Evolutionary conservation across 208 protist species (phyloP).

Genomic region (Angomonas ambiguus): DNA sequence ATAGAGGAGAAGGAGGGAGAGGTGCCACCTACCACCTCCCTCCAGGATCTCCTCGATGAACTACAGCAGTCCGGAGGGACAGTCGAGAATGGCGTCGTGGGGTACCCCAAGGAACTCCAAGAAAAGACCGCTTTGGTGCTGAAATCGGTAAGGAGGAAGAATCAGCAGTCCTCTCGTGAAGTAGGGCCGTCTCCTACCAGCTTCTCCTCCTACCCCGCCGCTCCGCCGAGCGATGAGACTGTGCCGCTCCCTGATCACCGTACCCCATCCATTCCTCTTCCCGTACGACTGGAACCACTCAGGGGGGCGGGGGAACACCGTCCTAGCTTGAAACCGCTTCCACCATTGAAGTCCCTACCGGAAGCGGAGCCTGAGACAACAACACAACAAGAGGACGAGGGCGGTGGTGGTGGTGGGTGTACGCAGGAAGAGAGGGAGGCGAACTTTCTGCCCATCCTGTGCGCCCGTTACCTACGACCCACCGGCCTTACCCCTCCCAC

Average conservation of each 20-base stretch:
- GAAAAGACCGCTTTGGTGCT: too few species aligned
- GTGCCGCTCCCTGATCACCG: too few species aligned
- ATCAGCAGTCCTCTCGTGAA: background rate
- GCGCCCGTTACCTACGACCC: constrained; percentile 61
- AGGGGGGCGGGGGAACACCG: constrained; percentile 17
- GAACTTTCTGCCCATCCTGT: constrained; percentile 84
- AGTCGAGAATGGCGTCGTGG: constrained; percentile 4
- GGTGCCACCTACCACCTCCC: too few species aligned
- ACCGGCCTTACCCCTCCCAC: constrained; percentile 48
- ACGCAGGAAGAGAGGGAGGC: too few species aligned
- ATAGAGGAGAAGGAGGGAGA: too few species aligned
- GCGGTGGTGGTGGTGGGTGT: background rate
- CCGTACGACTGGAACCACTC: background rate
- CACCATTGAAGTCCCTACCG: too few species aligned
- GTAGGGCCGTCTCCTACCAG: constrained; percentile 3
- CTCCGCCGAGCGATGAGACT: background rate
- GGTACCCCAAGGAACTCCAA: background rate
- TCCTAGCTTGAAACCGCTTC: background rate
- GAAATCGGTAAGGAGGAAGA: too few species aligned
- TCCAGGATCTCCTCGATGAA: constrained; percentile 60
- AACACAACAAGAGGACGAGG: background rate
- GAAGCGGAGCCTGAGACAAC: too few species aligned
- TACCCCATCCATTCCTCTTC: too few species aligned
- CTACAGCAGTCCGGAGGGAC: constrained; percentile 37
- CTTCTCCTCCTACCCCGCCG: constrained; percentile 46